Percentiles rank a stretch among this genome's conserved stretches.
These are phyloP conservation scores for Fraxinus albicans DNA, from an alignment of 305 asterid genomes.

Conservation along the genomic window DNA sequence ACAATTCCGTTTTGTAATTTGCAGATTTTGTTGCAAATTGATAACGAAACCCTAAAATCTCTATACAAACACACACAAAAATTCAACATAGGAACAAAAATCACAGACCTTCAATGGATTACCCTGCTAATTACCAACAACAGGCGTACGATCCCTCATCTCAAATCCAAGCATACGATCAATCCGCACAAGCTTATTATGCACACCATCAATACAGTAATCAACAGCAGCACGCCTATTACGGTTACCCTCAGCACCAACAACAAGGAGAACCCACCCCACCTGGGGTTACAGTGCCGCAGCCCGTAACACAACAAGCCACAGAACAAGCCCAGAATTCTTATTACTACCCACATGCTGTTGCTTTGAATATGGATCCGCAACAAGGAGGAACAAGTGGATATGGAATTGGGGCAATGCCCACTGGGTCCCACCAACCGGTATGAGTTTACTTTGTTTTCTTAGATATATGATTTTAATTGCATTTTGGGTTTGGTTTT, in stretches of 20 bases:
- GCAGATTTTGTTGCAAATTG: not conserved
- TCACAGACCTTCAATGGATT: slow-evolving; percentile 24
- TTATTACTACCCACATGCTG: slow-evolving; percentile 23
- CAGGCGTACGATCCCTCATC: slow-evolving; percentile 33
- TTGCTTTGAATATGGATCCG: slow-evolving; percentile 15
- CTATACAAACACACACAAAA: not conserved
- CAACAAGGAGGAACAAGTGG: slow-evolving; percentile 29
- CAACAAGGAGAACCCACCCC: slow-evolving; percentile 46
- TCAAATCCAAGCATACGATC: slow-evolving; percentile 31
- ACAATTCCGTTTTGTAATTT: not conserved
- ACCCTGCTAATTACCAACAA: slow-evolving; percentile 25
- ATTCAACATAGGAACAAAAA: not conserved
- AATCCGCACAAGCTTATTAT: slow-evolving; percentile 27
- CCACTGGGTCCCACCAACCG: slow-evolving; percentile 29
- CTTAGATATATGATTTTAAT: not conserved
- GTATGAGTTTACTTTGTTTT: slow-evolving; percentile 20
- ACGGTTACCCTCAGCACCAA: slow-evolving; percentile 29
- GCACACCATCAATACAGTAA: slow-evolving; percentile 36
- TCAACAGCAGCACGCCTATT: slow-evolving; percentile 29
- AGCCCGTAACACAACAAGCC: slow-evolving; percentile 4
- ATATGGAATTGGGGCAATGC: slow-evolving; percentile 11
- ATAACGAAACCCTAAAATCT: not conserved
- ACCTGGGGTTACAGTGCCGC: slow-evolving; percentile 39
- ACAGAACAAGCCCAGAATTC: slow-evolving; percentile 7
- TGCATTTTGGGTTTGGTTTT: not conserved